Percentiles rank a stretch among this genome's conserved stretches.
Conservation (phyloP, 148 eudicot species). For the Rhododendron ovatum region DNA sequence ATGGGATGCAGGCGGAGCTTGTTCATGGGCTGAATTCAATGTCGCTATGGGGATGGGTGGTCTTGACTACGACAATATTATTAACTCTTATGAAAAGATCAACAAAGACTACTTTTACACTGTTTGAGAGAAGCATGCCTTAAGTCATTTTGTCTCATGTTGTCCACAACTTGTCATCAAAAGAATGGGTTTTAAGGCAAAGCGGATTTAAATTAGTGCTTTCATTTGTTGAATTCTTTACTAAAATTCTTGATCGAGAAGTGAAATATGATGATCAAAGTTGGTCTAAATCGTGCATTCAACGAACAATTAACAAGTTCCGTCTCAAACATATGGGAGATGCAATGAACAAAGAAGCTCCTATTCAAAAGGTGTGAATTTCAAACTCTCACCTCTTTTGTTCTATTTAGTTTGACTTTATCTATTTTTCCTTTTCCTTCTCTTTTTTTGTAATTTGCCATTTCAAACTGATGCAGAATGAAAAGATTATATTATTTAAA, state of each 20-base stretch:
- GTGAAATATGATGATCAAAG: slow-evolving; percentile 18
- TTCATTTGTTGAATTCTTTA: slow-evolving; percentile 66
- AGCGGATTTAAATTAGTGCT: slow-evolving; percentile 67
- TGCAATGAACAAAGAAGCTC: slow-evolving; percentile 66
- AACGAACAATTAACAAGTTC: slow-evolving; percentile 52
- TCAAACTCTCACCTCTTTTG: neutral
- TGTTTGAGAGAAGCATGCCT: slow-evolving; percentile 52
- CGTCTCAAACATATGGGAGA: slow-evolving; percentile 75
- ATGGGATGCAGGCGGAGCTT: slow-evolving; percentile 55
- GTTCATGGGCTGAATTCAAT: slow-evolving; percentile 66
- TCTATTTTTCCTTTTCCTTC: neutral
- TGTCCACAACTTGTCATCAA: slow-evolving; percentile 78
- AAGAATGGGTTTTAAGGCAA: slow-evolving; percentile 60
- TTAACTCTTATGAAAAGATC: slow-evolving; percentile 61
- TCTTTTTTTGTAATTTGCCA: neutral
- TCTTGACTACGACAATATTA: slow-evolving; percentile 62
- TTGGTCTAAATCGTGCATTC: slow-evolving; percentile 50
- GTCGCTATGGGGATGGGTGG: slow-evolving; percentile 51
- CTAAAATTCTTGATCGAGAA: slow-evolving; percentile 35
- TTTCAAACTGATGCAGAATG: too few species aligned
- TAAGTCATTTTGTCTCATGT: slow-evolving; percentile 72
- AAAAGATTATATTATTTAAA: too few species aligned
- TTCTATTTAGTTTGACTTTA: neutral
- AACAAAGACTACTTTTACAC: slow-evolving; percentile 45
- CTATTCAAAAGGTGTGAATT: slow-evolving; percentile 57